Percentiles rank a stretch among this genome's conserved stretches.
phyloP scores from a whole-genome alignment of 352 stramenopile genomes.

The Globisporangium emineosum region DNA sequence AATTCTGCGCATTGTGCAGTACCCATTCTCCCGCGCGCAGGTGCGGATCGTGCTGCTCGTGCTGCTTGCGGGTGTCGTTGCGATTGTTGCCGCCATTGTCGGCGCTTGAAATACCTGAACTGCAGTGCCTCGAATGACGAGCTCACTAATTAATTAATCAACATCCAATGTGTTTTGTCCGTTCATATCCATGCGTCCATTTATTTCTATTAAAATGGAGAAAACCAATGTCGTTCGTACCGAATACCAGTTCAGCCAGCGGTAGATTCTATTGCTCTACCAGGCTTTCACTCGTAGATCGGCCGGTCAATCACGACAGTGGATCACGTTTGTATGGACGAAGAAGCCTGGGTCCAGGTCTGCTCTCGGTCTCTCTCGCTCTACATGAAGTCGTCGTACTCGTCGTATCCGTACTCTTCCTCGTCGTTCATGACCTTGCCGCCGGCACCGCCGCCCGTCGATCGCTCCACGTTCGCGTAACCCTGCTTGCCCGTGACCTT shows the following conservation, averaged over 20 bases:
- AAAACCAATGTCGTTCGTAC: not conserved
- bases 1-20: conserved; percentile 37
- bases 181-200: not conserved
- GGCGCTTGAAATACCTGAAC: not conserved
- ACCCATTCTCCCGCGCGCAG: conserved; percentile 34
- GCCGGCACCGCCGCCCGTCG: conserved; percentile 32
- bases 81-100: not conserved
- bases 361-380: not conserved
- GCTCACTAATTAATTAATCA: not conserved
- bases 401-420: conserved; percentile 65
- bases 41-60: not conserved
- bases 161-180: not conserved
- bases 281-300: not conserved
- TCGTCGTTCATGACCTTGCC: conserved; percentile 33
- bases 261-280: not conserved
- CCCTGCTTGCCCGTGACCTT: conserved; percentile 75
- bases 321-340: not conserved
- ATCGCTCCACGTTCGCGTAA: conserved; percentile 78
- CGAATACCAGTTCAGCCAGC: not conserved
- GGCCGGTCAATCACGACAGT: not conserved
- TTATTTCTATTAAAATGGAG: conserved; percentile 2
- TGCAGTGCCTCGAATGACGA: not conserved
- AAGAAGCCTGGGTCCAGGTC: not conserved
- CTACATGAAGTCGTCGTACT: conserved; percentile 87
- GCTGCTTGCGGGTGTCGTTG: not conserved